Base-by-base conservation (phyloP, 2,329 filamentous ascomycete genomes). In the Mariannaea elegans region DNA sequence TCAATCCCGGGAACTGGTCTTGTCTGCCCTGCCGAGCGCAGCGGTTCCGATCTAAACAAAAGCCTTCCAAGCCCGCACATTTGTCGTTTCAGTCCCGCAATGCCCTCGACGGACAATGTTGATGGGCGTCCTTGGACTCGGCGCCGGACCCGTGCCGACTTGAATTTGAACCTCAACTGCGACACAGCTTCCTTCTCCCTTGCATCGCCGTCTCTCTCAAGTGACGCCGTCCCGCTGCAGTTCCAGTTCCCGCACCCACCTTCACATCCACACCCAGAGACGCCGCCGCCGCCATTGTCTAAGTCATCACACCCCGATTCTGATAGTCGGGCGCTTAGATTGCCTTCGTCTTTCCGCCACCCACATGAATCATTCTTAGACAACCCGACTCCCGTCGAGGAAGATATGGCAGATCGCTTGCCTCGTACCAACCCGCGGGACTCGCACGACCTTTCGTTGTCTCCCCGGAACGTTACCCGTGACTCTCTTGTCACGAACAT, bases 401-500 rank as follows among this genome's bases (percentile, higher is more conserved):
- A 69, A 67, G 68, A 69, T 29, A 71, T 71, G 69, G 65, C 69
- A 50, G 67, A 69, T 53, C 65, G 66, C 47, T 52, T 65, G 32
- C 64, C 68, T 56, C 61, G 65, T 56, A 57, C 62, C 64, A 72
- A 64, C 67, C 72, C 75, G 54, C 80, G 84, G 65, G 89, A 94
- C 77, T 93, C 90, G 47, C 94, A 97, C 81, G 94, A 97, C 75
- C 84, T 97, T 63, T 94, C 92, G 58, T 83, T 97, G 70, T 89
- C 89, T 49, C 87, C 90, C 47, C 84, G 89, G 62, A 87, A 92
- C 73, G 87, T 92, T 64, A 92, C 91, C 38, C 88, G 94, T 67
- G 92, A 97, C 73, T 97, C 94, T 32, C 88, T 99, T 67, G 93
- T 99, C 60, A 91, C 95, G 77, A 97, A 97, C 76, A 95, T 99